Evolutionary conservation across 495 filamentous ascomycete genomes (phyloP).

Genomic region (Penicillium nucicola): DNA sequence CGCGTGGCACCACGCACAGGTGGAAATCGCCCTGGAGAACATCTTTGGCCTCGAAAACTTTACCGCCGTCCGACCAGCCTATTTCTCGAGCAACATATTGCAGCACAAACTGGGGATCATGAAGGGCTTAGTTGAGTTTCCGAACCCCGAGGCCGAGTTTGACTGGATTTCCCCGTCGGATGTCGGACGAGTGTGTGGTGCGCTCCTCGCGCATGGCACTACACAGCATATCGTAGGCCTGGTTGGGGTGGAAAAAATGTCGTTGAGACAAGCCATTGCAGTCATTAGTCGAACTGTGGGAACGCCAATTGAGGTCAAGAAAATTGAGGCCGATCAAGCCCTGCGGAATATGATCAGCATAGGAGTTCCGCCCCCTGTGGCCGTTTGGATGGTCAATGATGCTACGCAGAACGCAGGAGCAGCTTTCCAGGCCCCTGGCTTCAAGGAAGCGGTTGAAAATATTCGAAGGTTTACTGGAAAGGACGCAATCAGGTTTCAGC

Average conservation of each 20-base stretch:
- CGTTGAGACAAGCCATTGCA: constrained; percentile 4
- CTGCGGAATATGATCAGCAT: not conserved
- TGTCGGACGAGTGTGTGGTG: constrained; percentile 11
- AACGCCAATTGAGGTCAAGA: constrained; percentile 6
- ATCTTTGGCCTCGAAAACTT: constrained; percentile 13
- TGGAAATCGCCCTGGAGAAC: constrained; percentile 16
- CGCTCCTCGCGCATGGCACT: constrained; percentile 1
- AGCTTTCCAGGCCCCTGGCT: not conserved
- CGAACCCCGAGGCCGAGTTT: constrained; percentile 1
- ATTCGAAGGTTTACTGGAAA: constrained; percentile 12
- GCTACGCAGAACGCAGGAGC: not conserved
- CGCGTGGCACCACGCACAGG: constrained; percentile 8
- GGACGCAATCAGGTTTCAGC: constrained; percentile 40
- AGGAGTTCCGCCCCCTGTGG: not conserved
- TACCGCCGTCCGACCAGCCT: constrained; percentile 9
- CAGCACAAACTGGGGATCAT: constrained; percentile 3
- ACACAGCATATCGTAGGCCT: constrained; percentile 9
- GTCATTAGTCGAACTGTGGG: constrained; percentile 3
- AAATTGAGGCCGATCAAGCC: constrained; percentile 3
- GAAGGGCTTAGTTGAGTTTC: constrained; percentile 3
- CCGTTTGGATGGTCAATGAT: constrained; percentile 3
- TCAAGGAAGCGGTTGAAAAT: not conserved
- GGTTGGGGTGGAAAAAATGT: constrained; percentile 5
- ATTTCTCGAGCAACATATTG: constrained; percentile 14
- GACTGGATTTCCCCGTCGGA: constrained; percentile 17